Evolutionary conservation across 2,329 filamentous ascomycete genomes (phyloP).

Genomic region (Chaetomium olivaceum): DNA sequence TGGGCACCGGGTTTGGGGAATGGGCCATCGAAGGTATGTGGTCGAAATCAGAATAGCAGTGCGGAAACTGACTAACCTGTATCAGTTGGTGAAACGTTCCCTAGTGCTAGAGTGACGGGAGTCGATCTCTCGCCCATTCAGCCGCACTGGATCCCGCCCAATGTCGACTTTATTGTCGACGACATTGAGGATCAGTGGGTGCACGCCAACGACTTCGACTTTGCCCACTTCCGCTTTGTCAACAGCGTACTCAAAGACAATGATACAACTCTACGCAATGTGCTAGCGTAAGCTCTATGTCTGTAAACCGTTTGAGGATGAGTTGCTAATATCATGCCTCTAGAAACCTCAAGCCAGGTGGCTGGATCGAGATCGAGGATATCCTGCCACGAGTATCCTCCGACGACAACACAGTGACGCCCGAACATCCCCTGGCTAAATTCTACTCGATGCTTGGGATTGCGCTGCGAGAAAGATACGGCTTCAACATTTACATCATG

Average conservation of each 20-base stretch:
- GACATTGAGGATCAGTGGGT: constrained; percentile 59
- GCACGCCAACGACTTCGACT: constrained; percentile 58
- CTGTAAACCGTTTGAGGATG: too few relatives aligned
- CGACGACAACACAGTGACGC: constrained; percentile 47
- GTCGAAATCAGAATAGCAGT: constrained; percentile 6
- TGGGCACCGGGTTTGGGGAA: constrained; percentile 53
- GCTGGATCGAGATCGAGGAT: constrained; percentile 55
- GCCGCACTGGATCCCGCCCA: constrained; percentile 52
- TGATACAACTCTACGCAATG: constrained; percentile 19
- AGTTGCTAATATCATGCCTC: neutral
- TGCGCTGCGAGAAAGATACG: constrained; percentile 39
- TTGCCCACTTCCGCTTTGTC: constrained; percentile 59
- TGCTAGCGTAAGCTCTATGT: constrained; percentile 27
- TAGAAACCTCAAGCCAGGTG: constrained; percentile 47
- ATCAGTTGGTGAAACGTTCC: constrained; percentile 48
- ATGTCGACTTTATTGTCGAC: constrained; percentile 58
- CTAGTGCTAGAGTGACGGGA: constrained; percentile 49
- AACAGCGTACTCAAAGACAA: constrained; percentile 53
- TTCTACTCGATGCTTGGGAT: constrained; percentile 35
- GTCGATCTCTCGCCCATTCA: constrained; percentile 48
- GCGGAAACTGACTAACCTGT: neutral
- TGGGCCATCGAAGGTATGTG: constrained; percentile 57
- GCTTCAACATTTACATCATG: constrained; percentile 39
- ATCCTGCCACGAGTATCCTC: constrained; percentile 43
- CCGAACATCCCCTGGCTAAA: constrained; percentile 42